Evolutionary conservation across 768 basidiomycete genomes (phyloP), one percentile per base, ranked within the genome.

Genomic region (Trametes maxima): DNA sequence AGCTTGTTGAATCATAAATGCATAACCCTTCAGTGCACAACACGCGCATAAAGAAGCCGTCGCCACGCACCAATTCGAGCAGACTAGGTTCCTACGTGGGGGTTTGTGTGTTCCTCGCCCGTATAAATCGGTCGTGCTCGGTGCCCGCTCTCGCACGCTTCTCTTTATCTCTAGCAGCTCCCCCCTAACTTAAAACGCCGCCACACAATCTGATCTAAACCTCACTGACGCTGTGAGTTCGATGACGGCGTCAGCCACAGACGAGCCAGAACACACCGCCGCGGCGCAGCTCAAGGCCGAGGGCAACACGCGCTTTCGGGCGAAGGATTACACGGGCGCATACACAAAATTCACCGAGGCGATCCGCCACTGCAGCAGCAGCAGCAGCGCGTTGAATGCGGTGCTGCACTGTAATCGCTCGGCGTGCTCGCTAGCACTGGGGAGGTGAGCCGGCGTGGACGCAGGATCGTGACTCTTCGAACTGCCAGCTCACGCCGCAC

Each of bases 381-480:
- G n/a, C n/a, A n/a, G n/a, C n/a, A n/a, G n/a, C n/a, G n/a, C n/a
- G n/a, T n/a, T n/a, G 19, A 79, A 79, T 62, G 76, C 79, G 0
- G 64, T 82, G 8, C 68, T 80, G 17, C 79, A 76, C 59, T 73
- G 77, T 17, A 82, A 82, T 64, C 77, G 80, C 11, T 78, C 80
- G 3, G 80, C 79, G 21, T 73, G 73, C 49, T 68, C 67, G 37
- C 57, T 78, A 19, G 70, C 68, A 1, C 62, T 80, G 69, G 73
- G 75, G 53, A 73, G 70, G 79, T 45, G 19, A 2, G 46, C n/a
- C n/a, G 24, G 13, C 11, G 11, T 13, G 10, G 33, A 13, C 14
- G n/a, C 22, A 5, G 13, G 13, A 17, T 5, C 28, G 51, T 0
- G 21, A 13, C 6, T 22, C 62, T 21, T 21, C 8, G 16, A 22